Evolutionary conservation across 345 rosid genomes (phyloP).

Genomic region (Citrus reticulata): DNA sequence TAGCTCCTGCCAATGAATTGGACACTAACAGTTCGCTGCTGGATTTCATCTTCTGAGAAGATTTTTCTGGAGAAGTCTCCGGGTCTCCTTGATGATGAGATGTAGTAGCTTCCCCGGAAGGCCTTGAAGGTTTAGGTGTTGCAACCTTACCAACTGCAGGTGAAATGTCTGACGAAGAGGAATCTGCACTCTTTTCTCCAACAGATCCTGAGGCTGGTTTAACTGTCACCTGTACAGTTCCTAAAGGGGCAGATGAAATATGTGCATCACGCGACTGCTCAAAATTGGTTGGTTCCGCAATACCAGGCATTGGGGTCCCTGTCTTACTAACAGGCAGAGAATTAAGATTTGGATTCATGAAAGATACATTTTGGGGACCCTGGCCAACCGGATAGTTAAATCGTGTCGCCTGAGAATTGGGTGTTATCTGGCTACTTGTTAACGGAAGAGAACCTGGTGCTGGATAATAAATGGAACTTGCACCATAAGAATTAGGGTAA

Average conservation of each 20-base stretch:
- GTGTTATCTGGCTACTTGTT: constrained; percentile 50
- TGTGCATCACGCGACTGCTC: constrained; percentile 41
- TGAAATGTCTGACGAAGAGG: constrained; percentile 19
- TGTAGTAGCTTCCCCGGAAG: constrained; percentile 32
- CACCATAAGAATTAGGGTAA: constrained; percentile 41
- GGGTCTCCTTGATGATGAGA: constrained; percentile 32
- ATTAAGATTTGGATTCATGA: constrained; percentile 38
- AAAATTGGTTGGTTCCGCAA: constrained; percentile 30
- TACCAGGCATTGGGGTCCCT: constrained; percentile 27
- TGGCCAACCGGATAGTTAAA: constrained; percentile 50
- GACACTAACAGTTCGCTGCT: constrained; percentile 30
- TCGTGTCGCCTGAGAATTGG: constrained; percentile 63
- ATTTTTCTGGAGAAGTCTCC: constrained; percentile 31
- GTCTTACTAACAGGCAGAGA: constrained; percentile 42
- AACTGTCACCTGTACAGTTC: constrained; percentile 44
- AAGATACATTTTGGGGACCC: constrained; percentile 54
- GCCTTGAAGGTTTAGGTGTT: constrained; percentile 32
- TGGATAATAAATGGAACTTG: constrained; percentile 41
- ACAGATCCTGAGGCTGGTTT: constrained; percentile 42
- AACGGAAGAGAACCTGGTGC: constrained; percentile 50
- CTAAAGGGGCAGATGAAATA: constrained; percentile 35
- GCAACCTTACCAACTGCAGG: constrained; percentile 41
- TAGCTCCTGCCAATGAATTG: constrained; percentile 22
- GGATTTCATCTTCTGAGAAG: constrained; percentile 32
- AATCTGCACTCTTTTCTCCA: constrained; percentile 37